Base-by-base conservation (phyloP, 306 rosid genomes). In the Aeschynomene evenia region DNA sequence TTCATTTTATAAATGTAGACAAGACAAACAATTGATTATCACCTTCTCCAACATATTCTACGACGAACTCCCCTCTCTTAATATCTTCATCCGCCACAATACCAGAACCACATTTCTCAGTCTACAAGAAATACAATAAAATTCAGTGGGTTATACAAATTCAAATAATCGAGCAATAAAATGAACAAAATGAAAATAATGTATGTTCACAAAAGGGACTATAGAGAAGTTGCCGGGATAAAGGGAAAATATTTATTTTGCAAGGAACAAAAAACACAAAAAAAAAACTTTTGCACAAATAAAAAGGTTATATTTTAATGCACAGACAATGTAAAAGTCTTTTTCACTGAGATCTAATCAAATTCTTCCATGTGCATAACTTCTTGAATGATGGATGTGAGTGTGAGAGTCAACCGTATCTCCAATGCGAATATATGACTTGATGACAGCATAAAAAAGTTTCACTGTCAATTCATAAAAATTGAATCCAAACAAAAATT, bases 21-120 rank as follows among this genome's bases (percentile, higher is more conserved):
- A 31, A 48, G 16, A 14, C 56, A 48, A 66, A 63, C 31, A 55
- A 54, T 22, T 61, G 14, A 52, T 33, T 46, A 15, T 82, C 75
- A 88, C 97, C 95, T 87, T 94, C 98, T 74, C 98, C 98, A 54
- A 93, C 97, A 84, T 93, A 93, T 85, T 93, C 98, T 31, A 90
- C 80, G 40, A 90, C 90, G 77, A 93, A 93, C 61, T 90, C 98
- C 83, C 98, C 98, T 39, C 58, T 82, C 62, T 85, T 88, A 70
- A 93, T 85, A 81, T 93, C 94, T 82, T 93, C 98, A 81, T 82
- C 91, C 5, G 96, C 94, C 77, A 90, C 80, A 54, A 93, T 88
- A 76, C 97, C 97, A 76, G 86, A 88, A 56, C 97, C 98, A 77
- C 98, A 93, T 82, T 90, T 93, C 79, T 88, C 96, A 70, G 97